A percentile compares a stretch with the other conserved stretches of the same genome.
Conservation (phyloP, 2,329 filamentous ascomycete species). For the Epichloe sibirici region DNA sequence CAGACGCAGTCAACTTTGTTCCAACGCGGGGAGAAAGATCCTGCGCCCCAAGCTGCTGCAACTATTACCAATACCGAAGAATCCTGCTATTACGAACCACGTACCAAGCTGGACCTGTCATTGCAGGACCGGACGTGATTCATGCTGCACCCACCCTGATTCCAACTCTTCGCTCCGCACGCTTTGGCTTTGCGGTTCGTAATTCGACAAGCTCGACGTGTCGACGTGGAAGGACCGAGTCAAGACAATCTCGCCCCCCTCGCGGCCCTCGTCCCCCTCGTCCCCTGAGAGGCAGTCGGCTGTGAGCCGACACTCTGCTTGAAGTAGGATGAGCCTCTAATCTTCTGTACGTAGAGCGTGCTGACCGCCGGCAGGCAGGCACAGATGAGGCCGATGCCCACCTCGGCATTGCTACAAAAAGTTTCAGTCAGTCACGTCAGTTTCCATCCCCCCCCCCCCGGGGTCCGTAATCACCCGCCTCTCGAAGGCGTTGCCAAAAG, state of each 20-base stretch:
- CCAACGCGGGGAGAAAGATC: too few relatives aligned
- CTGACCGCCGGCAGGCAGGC: slow-evolving; percentile 19
- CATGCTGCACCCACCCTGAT: slow-evolving; percentile 5
- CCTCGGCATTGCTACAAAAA: slow-evolving; percentile 16
- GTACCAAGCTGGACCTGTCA: too few relatives aligned
- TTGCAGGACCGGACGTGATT: too few relatives aligned
- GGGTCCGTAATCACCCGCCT: too few relatives aligned
- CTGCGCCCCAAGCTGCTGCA: too few relatives aligned
- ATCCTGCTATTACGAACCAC: too few relatives aligned
- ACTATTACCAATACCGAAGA: too few relatives aligned
- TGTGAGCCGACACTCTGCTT: slow-evolving; percentile 9
- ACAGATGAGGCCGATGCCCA: slow-evolving; percentile 20
- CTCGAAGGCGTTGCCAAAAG: background rate
- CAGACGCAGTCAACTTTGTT: too few relatives aligned
- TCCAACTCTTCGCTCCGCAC: slow-evolving; percentile 13
- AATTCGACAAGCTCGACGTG: slow-evolving; percentile 9
- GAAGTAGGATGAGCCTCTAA: slow-evolving; percentile 13
- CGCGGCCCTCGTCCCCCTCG: too few relatives aligned
- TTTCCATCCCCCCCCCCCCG: too few relatives aligned
- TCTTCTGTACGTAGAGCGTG: slow-evolving; percentile 9
- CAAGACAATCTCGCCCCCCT: slow-evolving; percentile 17
- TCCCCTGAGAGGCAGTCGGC: background rate
- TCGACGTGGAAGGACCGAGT: slow-evolving; percentile 18
- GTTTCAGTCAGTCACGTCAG: background rate
- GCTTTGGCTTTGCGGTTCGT: slow-evolving; percentile 5